These are phyloP conservation scores for Candida michaelii DNA, from an alignment of 805 yeast genomes.

Conservation along the genomic window DNA sequence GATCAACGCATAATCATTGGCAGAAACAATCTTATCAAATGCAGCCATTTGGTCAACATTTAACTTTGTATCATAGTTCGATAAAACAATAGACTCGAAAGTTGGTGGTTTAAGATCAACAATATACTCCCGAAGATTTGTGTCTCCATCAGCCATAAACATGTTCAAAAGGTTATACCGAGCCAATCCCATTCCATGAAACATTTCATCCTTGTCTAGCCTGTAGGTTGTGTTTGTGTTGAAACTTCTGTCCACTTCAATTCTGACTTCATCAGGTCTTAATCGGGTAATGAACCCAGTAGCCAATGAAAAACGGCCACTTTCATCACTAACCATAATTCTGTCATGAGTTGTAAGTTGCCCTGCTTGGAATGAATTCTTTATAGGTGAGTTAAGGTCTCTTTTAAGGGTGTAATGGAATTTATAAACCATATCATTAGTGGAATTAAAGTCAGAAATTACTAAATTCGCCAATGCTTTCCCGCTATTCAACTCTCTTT, in stretches of 20 bases:
- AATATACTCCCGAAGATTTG: constrained; percentile 43
- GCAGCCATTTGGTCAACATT: constrained; percentile 76
- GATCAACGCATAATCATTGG: constrained; percentile 76
- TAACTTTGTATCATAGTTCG: constrained; percentile 29
- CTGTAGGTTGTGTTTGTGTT: constrained; percentile 42
- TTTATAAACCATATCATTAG: constrained; percentile 22
- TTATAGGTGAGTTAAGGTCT: constrained; percentile 13
- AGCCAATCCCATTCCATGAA: constrained; percentile 72
- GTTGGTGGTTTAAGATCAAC: constrained; percentile 55
- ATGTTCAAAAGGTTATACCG: constrained; percentile 73
- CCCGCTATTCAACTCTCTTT: constrained; percentile 63
- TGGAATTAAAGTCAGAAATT: constrained; percentile 29
- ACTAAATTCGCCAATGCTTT: constrained; percentile 54
- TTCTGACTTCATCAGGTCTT: constrained; percentile 40
- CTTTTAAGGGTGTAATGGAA: constrained; percentile 54
- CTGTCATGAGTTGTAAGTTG: constrained; percentile 61
- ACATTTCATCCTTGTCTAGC: constrained; percentile 78
- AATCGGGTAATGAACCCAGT: constrained; percentile 56
- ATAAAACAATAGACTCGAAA: constrained; percentile 28
- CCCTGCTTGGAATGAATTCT: constrained; percentile 29
- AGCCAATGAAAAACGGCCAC: constrained; percentile 73
- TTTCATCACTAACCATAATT: constrained; percentile 74
- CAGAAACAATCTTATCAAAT: constrained; percentile 57
- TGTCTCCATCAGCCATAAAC: constrained; percentile 53
- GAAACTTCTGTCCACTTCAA: constrained; percentile 57